Percentiles rank a stretch among this genome's conserved stretches.
Conservation (phyloP, 176 grass and related monocot genomes). For the Aechmea fasciata region DNA sequence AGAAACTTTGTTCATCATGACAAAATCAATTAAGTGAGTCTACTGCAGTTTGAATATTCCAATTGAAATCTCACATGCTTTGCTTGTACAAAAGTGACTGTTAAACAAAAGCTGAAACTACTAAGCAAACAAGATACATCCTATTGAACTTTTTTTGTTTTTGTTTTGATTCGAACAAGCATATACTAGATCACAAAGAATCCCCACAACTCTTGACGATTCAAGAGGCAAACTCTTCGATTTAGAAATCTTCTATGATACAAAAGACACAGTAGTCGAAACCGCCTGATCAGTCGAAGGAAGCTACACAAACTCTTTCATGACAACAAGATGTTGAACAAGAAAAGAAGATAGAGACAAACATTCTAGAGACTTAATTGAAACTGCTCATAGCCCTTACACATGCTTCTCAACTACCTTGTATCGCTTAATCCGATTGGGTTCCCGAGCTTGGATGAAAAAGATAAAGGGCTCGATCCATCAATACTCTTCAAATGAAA, state of each 20-base stretch:
- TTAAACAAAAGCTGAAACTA: too few relatives aligned
- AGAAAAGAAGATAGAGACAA: conserved; percentile 16
- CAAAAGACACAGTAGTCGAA: conserved; percentile 15
- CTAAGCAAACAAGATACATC: too few relatives aligned
- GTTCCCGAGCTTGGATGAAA: conserved; percentile 3
- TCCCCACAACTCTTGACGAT: background rate
- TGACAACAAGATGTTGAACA: conserved; percentile 51
- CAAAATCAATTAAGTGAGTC: too few relatives aligned
- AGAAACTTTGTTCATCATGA: too few relatives aligned
- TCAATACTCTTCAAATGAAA: conserved; percentile 30
- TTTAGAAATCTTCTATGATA: conserved; percentile 52
- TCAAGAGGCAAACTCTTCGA: conserved; percentile 17
- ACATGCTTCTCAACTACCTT: background rate
- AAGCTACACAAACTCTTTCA: background rate
- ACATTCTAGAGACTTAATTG: conserved; percentile 26
- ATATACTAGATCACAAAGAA: background rate
- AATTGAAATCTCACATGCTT: too few relatives aligned
- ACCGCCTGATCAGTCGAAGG: background rate
- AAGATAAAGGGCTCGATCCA: background rate
- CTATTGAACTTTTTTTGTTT: background rate
- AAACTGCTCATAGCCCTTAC: conserved; percentile 7
- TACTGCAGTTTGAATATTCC: too few relatives aligned
- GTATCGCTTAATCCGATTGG: background rate
- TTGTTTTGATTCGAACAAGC: background rate
- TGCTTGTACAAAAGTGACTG: too few relatives aligned